phyloP scores from a whole-genome alignment of 768 basidiomycete species.

The Krasilnikovozyma curviuscula region DNA sequence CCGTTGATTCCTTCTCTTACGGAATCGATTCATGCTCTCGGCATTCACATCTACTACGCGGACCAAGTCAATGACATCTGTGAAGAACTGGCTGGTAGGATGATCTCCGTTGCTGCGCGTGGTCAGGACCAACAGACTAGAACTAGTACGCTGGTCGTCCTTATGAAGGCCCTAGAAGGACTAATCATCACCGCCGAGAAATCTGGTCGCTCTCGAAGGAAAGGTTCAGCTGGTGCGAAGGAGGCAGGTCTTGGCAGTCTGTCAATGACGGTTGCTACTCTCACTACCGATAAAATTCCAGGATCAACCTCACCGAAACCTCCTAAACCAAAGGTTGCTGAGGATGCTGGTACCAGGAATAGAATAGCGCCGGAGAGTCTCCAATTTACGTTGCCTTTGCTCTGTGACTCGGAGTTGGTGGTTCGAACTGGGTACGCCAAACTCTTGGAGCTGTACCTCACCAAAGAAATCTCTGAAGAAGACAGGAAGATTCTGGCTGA shows the following conservation, averaged over 20 bases:
- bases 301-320: background rate
- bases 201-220: background rate
- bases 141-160: background rate
- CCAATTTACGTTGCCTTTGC: background rate
- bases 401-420: background rate
- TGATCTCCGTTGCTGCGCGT: constrained; percentile 30
- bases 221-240: background rate
- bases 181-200: background rate
- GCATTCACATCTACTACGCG: constrained; percentile 73
- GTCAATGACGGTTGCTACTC: background rate
- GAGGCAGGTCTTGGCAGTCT: no score
- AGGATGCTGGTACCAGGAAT: background rate
- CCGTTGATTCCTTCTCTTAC: constrained; percentile 47
- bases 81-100: constrained; percentile 56
- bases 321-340: background rate
- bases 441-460: no score
- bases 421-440: no score
- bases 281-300: background rate
- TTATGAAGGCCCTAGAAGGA: background rate
- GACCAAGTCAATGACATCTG: constrained; percentile 89
- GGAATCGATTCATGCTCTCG: constrained; percentile 60
- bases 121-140: background rate
- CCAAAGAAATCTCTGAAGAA: no score
- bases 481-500: no score
- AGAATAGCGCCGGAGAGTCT: background rate